Percentiles rank a stretch among this genome's conserved stretches.
Evolutionary conservation across 257 asterid genomes (phyloP).

Genomic region (Knoxia roxburghii): DNA sequence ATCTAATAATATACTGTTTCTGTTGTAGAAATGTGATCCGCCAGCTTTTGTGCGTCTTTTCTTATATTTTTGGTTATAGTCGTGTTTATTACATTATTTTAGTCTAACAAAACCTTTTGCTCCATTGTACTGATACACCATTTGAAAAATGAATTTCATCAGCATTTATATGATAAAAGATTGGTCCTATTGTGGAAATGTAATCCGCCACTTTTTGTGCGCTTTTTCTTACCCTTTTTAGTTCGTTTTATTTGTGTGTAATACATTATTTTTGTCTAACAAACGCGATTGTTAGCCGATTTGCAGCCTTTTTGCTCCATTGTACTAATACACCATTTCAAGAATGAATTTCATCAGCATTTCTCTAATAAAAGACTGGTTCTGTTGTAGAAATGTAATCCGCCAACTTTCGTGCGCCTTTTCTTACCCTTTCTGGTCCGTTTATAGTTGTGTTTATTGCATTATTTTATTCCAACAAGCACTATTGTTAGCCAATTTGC

Average conservation of each 20-base stretch:
- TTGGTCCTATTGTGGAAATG: too few species aligned
- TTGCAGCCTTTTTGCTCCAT: too few species aligned
- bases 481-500: too few species aligned
- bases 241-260: too few species aligned
- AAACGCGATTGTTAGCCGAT: too few species aligned
- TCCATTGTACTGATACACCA: neutral
- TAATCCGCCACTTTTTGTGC: neutral
- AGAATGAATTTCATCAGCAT: neutral
- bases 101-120: too few species aligned
- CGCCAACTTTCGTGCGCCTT: neutral
- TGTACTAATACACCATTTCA: neutral
- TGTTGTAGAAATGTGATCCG: neutral
- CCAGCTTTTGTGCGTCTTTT: neutral
- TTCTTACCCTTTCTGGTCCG: neutral
- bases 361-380: neutral
- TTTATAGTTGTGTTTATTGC: too few species aligned
- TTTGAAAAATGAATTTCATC: neutral
- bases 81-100: too few species aligned
- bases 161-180: neutral
- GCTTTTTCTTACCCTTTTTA: too few species aligned
- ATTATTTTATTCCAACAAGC: too few species aligned
- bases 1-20: neutral
- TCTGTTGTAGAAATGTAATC: neutral
- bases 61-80: too few species aligned
- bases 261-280: too few species aligned